Conservation (phyloP, 192 early-diverging fungal genomes). For the Backusella circina region DNA sequence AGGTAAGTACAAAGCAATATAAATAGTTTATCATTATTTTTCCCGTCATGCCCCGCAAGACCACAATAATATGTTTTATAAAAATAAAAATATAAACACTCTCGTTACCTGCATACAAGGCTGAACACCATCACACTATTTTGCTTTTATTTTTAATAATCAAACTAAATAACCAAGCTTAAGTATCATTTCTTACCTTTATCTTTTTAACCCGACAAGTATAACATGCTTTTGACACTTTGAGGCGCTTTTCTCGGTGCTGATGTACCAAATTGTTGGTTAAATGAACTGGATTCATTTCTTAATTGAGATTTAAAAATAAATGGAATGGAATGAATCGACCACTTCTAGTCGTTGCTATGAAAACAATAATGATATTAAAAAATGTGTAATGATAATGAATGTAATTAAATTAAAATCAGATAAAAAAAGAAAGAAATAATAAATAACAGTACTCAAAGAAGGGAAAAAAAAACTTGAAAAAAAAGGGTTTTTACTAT, state of each 20-base stretch:
- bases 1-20: not conserved
- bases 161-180: not conserved
- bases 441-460: not conserved
- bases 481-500: not conserved
- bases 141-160: not conserved
- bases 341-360: not conserved
- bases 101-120: constrained; percentile 30
- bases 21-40: not conserved
- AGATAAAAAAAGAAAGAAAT: not conserved
- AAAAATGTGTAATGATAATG: not conserved
- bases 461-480: not conserved
- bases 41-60: not conserved
- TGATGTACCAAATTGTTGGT: not conserved
- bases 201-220: constrained; percentile 29
- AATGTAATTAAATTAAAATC: not conserved
- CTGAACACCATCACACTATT: constrained; percentile 30
- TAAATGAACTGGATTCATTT: not conserved
- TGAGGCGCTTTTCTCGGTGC: constrained; percentile 9
- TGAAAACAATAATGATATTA: not conserved
- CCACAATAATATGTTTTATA: not conserved
- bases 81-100: not conserved
- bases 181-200: constrained; percentile 5
- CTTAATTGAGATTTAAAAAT: not conserved
- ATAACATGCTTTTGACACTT: constrained; percentile 22
- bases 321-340: not conserved